These are phyloP conservation scores for Adenanthera pavonina DNA, from an alignment of 306 rosid genomes.

Conservation along the genomic window DNA sequence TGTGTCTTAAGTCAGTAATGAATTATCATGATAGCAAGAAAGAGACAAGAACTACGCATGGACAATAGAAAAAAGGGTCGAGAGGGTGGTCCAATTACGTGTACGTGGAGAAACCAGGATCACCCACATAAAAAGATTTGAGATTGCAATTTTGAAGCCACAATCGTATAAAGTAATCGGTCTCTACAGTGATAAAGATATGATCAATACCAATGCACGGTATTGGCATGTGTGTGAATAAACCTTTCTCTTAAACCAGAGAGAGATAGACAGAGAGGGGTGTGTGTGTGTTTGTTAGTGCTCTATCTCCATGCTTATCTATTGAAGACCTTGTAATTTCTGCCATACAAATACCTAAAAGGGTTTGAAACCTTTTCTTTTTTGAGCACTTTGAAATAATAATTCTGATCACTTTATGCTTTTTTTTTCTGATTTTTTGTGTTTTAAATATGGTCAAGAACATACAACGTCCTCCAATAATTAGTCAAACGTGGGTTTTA, in stretches of 20 bases:
- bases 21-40: slow-evolving; percentile 31
- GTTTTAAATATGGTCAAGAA: slow-evolving; percentile 30
- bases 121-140: slow-evolving; percentile 31
- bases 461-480: slow-evolving; percentile 15
- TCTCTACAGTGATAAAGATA: background rate
- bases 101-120: slow-evolving; percentile 39
- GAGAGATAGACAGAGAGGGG: background rate
- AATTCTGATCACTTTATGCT: background rate
- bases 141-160: slow-evolving; percentile 43
- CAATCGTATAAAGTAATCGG: slow-evolving; percentile 20
- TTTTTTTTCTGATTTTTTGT: background rate
- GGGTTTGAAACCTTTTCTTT: slow-evolving; percentile 32
- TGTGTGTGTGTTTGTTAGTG: slow-evolving; percentile 18
- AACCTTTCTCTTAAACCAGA: slow-evolving; percentile 26
- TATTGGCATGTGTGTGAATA: slow-evolving; percentile 28
- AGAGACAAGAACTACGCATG: slow-evolving; percentile 32
- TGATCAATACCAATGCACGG: slow-evolving; percentile 3
- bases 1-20: background rate
- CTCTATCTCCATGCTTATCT: slow-evolving; percentile 44
- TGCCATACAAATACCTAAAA: slow-evolving; percentile 40
- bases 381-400: slow-evolving; percentile 30
- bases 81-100: slow-evolving; percentile 28
- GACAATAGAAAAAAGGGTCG: background rate
- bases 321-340: slow-evolving; percentile 21
- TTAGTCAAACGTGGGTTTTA: slow-evolving; percentile 26